Evolutionary conservation across 768 basidiomycete genomes (phyloP), one percentile per base, ranked within the genome.

Genomic region (Pulveroboletus ravenelii): DNA sequence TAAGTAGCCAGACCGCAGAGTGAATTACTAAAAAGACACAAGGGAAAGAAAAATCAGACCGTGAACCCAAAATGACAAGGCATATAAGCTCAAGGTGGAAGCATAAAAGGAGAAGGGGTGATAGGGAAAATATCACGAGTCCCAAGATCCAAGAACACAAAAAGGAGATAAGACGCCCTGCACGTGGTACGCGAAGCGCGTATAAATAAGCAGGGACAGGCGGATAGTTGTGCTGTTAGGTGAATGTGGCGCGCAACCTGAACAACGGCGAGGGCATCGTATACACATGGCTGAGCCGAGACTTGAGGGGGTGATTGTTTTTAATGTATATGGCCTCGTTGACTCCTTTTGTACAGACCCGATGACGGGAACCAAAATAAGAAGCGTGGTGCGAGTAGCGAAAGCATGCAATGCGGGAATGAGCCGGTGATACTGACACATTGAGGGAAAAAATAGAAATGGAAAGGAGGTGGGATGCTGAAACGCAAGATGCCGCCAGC

Each of bases 141-240:
- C 67, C 67, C 70, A 67, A 62, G 65, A 76, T 69, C 67, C 74
- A 72, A 73, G 65, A 74, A 70, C 67, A 73, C 68, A 69, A 53
- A 50, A 52, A 48, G 54, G 47, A 66, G 62, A 71, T 65, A 14
- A 62, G 50, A 60, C 62, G 45, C 54, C 58, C 55, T 55, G 53
- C 47, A 55, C 51, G 50, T 50, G 47, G 52, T 50, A 55, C 56
- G 56, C 57, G 54, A 55, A 55, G 61, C 47, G 55, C 57, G 58
- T 56, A 65, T 64, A 66, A 67, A 66, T 70, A 70, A 66, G 64
- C 66, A 67, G 55, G 53, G 54, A 48, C 23, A 45, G 53, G 41
- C 44, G 52, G 48, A 57, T 56, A 65, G 57, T 55, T 45, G 58
- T 50, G 54, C 48, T 54, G 42, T 54, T 47, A 45, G 53, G 41